Conservation (phyloP, 345 rosid genomes). For the Arabidopsis thaliana region DNA sequence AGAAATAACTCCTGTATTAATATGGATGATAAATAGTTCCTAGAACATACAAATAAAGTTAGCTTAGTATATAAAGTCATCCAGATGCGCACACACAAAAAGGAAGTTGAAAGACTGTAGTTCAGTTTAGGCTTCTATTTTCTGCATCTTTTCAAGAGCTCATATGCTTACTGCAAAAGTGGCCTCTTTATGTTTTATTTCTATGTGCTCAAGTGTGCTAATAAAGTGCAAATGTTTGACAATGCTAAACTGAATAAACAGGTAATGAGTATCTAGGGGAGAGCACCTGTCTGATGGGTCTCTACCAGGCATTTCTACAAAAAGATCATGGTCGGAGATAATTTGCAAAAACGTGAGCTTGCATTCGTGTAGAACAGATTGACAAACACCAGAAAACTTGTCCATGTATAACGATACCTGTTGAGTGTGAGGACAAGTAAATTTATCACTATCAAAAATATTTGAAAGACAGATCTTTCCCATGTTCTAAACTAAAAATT, state of each 20-base stretch:
- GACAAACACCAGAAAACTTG: slow-evolving; percentile 99
- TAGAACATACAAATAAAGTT: slow-evolving; percentile 53
- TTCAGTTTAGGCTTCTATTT: slow-evolving; percentile 27
- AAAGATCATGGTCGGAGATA: slow-evolving; percentile 96
- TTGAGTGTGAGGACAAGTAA: slow-evolving; percentile 22
- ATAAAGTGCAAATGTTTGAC: slow-evolving; percentile 14
- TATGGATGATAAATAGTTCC: slow-evolving; percentile 97
- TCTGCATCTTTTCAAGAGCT: slow-evolving; percentile 22
- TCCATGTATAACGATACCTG: slow-evolving; percentile 99
- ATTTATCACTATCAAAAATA: slow-evolving; percentile 20
- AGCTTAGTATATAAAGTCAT: slow-evolving; percentile 37
- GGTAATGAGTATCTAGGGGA: slow-evolving; percentile 13
- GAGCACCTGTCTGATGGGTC: slow-evolving; percentile 97
- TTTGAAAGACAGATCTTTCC: slow-evolving; percentile 10
- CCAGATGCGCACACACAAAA: slow-evolving; percentile 11
- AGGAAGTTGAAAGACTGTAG: slow-evolving; percentile 16
- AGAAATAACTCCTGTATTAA: slow-evolving; percentile 96
- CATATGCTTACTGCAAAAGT: slow-evolving; percentile 29
- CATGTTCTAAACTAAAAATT: slow-evolving; percentile 29
- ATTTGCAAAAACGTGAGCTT: slow-evolving; percentile 97
- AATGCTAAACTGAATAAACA: slow-evolving; percentile 20
- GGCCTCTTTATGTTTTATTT: slow-evolving; percentile 14
- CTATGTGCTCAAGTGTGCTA: slow-evolving; percentile 10
- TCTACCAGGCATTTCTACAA: slow-evolving; percentile 99
- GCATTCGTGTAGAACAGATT: slow-evolving; percentile 92